Evolutionary conservation across 306 rosid species (phyloP).

Genomic region (Boehmeria nivea): DNA sequence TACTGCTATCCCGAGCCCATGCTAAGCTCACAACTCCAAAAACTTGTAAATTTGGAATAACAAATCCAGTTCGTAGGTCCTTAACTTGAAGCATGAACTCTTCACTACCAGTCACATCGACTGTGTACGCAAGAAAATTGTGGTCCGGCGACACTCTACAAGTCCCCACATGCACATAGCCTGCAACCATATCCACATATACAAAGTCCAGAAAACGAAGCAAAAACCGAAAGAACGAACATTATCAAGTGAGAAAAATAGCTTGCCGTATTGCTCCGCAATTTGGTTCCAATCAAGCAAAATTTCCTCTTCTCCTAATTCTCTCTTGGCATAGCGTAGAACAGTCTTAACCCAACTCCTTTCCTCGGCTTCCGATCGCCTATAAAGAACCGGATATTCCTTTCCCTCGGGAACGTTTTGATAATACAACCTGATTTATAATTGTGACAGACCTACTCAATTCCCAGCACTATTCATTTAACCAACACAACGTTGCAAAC

Average conservation of each 20-base stretch:
- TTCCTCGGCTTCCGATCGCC: slow-evolving; percentile 38
- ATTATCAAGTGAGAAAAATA: slow-evolving; percentile 15
- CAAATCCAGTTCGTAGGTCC: slow-evolving; percentile 61
- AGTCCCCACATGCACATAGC: slow-evolving; percentile 90
- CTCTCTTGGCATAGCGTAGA: slow-evolving; percentile 25
- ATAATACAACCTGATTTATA: slow-evolving; percentile 93
- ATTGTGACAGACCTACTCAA: not conserved
- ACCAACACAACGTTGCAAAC: not conserved
- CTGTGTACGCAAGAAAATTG: slow-evolving; percentile 73
- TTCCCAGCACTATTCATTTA: not conserved
- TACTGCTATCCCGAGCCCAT: slow-evolving; percentile 68
- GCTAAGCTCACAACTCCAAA: slow-evolving; percentile 76
- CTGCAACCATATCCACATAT: slow-evolving; percentile 32
- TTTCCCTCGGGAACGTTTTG: slow-evolving; percentile 85
- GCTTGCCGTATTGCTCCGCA: slow-evolving; percentile 64
- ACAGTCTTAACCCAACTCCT: slow-evolving; percentile 39
- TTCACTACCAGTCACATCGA: slow-evolving; percentile 73
- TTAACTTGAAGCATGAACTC: slow-evolving; percentile 69
- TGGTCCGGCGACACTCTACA: slow-evolving; percentile 87
- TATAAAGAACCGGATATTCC: slow-evolving; percentile 81
- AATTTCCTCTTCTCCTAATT: slow-evolving; percentile 40
- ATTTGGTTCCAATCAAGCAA: slow-evolving; percentile 94
- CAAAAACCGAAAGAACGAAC: slow-evolving; percentile 1
- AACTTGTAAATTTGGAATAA: slow-evolving; percentile 41
- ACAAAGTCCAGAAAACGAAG: slow-evolving; percentile 2